Conservation (phyloP, 306 rosid genomes). For the Dalbergia oliveri region DNA sequence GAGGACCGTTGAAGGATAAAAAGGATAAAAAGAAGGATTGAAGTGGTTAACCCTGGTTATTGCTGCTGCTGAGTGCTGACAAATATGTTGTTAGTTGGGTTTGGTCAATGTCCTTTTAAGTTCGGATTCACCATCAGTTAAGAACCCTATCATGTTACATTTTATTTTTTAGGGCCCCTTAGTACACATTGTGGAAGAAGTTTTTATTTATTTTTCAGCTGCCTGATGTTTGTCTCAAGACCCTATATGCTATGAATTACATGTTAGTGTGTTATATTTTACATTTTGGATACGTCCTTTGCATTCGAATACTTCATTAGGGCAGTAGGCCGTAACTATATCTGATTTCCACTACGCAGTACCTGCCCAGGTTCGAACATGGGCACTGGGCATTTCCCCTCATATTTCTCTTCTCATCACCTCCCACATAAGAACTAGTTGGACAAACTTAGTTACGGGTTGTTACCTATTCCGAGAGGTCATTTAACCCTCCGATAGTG, state of each 20-base stretch:
- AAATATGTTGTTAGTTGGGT: conserved; percentile 42
- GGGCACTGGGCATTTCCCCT: neutral
- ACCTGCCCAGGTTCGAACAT: neutral
- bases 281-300: conserved; percentile 19
- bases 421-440: no score
- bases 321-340: neutral
- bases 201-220: conserved; percentile 37
- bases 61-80: conserved; percentile 6
- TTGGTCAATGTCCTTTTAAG: conserved; percentile 37
- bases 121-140: conserved; percentile 45
- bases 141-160: conserved; percentile 47
- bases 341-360: neutral
- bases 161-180: conserved; percentile 34
- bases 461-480: no score
- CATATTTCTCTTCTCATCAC: no score
- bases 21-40: conserved; percentile 76
- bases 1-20: conserved; percentile 72
- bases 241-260: conserved; percentile 47
- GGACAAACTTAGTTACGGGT: no score
- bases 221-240: conserved; percentile 33
- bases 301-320: conserved; percentile 25
- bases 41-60: conserved; percentile 21
- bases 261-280: conserved; percentile 43
- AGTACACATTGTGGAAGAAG: conserved; percentile 50
- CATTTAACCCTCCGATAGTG: no score